phyloP scores from a whole-genome alignment of 2,329 filamentous ascomycete species.

The Fusarium redolens region DNA sequence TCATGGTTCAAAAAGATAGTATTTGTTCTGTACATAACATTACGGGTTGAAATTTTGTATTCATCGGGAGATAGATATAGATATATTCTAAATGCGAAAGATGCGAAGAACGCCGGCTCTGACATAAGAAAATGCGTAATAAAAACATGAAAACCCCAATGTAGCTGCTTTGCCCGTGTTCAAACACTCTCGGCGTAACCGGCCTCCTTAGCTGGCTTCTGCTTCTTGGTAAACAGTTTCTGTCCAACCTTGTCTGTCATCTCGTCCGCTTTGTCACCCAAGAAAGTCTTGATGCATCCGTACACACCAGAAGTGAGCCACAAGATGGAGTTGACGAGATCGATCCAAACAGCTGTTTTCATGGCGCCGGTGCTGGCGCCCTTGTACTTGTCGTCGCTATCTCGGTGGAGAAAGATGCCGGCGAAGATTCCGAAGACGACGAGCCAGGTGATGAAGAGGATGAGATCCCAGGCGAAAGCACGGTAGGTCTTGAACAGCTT shows the following conservation, averaged over 20 bases:
- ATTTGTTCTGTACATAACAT: neutral
- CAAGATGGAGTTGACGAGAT: conserved; percentile 73
- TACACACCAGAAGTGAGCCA: conserved; percentile 67
- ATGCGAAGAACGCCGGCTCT: conserved; percentile 20
- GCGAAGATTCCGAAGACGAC: conserved; percentile 79
- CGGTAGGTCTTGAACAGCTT: conserved; percentile 55
- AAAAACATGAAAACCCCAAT: neutral
- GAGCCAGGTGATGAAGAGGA: conserved; percentile 66
- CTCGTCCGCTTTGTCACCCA: conserved; percentile 56
- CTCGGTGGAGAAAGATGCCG: conserved; percentile 72
- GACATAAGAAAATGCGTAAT: conserved; percentile 19
- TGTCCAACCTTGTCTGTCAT: conserved; percentile 52
- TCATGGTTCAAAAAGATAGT: neutral
- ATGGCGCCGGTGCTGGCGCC: conserved; percentile 61
- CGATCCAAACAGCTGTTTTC: conserved; percentile 79
- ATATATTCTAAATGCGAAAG: neutral
- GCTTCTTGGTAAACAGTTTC: conserved; percentile 54
- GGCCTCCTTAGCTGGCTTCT: conserved; percentile 39
- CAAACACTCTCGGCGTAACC: conserved; percentile 48
- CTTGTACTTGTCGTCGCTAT: conserved; percentile 63
- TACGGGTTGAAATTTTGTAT: neutral
- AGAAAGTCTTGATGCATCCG: conserved; percentile 54
- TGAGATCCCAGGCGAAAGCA: conserved; percentile 58
- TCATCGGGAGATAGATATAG: neutral
- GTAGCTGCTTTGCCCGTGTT: neutral